Conservation (phyloP, 305 asterid species). For the Fraxinus greggii region DNA sequence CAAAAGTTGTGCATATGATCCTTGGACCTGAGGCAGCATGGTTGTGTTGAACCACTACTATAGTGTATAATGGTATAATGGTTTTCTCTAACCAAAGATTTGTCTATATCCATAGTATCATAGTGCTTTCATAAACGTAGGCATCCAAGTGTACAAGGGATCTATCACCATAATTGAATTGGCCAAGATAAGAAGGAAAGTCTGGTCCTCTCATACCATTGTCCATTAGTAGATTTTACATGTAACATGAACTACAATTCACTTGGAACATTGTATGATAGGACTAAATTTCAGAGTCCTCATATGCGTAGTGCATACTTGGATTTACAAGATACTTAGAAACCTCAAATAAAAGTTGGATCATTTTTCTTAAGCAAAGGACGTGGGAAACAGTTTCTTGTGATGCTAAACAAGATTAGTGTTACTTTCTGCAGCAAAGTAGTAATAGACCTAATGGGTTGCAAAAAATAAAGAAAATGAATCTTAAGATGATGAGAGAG, state of each 20-base stretch:
- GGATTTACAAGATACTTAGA: neutral
- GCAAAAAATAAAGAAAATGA: neutral
- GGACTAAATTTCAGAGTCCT: neutral
- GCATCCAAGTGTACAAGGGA: neutral
- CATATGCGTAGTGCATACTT: neutral
- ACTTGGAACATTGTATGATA: neutral
- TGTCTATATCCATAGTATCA: neutral
- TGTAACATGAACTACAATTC: neutral
- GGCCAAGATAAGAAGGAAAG: neutral
- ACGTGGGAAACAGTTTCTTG: neutral
- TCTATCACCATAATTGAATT: neutral
- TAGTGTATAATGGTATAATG: neutral
- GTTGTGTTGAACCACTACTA: neutral
- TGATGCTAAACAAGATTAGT: neutral
- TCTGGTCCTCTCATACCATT: neutral
- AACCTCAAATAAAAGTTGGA: neutral
- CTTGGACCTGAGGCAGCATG: neutral
- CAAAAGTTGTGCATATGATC: neutral
- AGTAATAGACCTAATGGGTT: neutral
- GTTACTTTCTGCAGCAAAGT: neutral
- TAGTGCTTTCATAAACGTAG: neutral
- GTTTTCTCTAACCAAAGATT: neutral
- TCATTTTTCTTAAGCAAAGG: neutral
- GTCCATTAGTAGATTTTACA: neutral
- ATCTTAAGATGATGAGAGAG: neutral